Conservation (phyloP, 768 basidiomycete species). For the Serendipita sp. region DNA sequence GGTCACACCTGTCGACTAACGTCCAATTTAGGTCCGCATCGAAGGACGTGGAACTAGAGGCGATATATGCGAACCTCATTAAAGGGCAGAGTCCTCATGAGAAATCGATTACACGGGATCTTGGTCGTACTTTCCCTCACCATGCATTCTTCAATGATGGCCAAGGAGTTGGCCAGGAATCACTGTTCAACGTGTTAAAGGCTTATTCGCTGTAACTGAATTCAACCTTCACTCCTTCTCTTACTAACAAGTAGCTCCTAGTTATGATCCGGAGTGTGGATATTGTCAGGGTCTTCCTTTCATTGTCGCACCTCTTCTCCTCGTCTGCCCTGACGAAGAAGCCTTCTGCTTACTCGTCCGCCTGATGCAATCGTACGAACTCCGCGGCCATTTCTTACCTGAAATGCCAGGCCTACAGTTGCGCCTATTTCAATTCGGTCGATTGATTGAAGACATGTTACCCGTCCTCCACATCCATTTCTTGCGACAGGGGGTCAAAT, state of each 20-base stretch:
- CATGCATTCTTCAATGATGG: conserved; percentile 92
- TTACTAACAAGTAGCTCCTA: conserved; percentile 14
- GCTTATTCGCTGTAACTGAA: conserved; percentile 76
- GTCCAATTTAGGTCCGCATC: conserved; percentile 59
- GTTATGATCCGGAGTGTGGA: conserved; percentile 84
- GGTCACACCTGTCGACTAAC: not conserved
- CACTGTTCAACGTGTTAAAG: conserved; percentile 92
- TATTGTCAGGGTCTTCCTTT: conserved; percentile 98
- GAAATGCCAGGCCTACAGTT: conserved; percentile 97
- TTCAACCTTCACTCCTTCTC: not conserved
- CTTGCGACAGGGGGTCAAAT: conserved; percentile 83
- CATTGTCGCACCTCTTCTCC: conserved; percentile 78
- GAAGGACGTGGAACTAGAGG: conserved; percentile 76
- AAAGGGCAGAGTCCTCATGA: conserved; percentile 80
- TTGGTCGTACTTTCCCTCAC: conserved; percentile 91
- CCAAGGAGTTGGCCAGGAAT: conserved; percentile 91
- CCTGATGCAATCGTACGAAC: conserved; percentile 90
- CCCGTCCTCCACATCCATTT: conserved; percentile 91
- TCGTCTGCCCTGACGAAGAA: conserved; percentile 92
- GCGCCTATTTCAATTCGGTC: conserved; percentile 83
- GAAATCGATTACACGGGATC: conserved; percentile 83
- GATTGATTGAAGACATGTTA: conserved; percentile 77
- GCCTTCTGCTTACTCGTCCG: conserved; percentile 91
- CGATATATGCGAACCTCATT: conserved; percentile 59
- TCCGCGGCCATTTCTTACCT: conserved; percentile 92